These are phyloP conservation scores for Dothistroma septosporum DNA, from an alignment of 2,329 filamentous ascomycete species.

Conservation along the genomic window DNA sequence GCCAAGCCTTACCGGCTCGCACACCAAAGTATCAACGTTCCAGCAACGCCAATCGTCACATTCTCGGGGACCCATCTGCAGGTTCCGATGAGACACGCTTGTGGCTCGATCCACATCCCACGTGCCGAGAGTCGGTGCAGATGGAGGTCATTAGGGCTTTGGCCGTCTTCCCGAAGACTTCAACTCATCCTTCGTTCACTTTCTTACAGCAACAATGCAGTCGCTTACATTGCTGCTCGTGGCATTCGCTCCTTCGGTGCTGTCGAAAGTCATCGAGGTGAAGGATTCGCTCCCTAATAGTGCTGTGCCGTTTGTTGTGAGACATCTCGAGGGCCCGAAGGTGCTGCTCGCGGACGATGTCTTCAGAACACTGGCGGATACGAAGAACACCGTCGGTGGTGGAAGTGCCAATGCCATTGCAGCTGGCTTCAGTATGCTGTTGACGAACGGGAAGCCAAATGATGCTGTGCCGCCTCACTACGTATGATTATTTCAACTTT, in stretches of 20 bases:
- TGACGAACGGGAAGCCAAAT: slow-evolving; percentile 5
- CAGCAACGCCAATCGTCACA: background rate
- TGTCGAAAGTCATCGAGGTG: slow-evolving; percentile 3
- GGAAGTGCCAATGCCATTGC: background rate
- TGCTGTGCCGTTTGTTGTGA: slow-evolving; percentile 3
- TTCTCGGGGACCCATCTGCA: background rate
- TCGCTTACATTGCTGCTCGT: background rate
- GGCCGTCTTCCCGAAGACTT: slow-evolving; percentile 4
- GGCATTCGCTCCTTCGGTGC: background rate
- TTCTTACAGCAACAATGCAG: background rate
- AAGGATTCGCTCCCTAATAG: background rate
- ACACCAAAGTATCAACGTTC: background rate
- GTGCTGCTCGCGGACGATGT: slow-evolving; percentile 7
- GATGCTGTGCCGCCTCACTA: slow-evolving; percentile 7
- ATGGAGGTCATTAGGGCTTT: slow-evolving; percentile 5
- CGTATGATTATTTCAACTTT: background rate
- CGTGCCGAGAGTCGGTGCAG: background rate
- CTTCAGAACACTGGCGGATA: slow-evolving; percentile 4
- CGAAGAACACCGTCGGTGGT: slow-evolving; percentile 3
- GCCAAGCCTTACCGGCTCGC: background rate
- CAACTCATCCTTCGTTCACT: background rate
- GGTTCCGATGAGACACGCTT: background rate
- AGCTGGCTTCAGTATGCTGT: slow-evolving; percentile 7
- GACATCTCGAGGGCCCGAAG: slow-evolving; percentile 6
- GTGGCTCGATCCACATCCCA: background rate